A percentile compares a stretch with the other conserved stretches of the same genome.
These are phyloP conservation scores for Aegilops umbellulata DNA, from an alignment of 176 grass and related monocot species.

Conservation along the genomic window DNA sequence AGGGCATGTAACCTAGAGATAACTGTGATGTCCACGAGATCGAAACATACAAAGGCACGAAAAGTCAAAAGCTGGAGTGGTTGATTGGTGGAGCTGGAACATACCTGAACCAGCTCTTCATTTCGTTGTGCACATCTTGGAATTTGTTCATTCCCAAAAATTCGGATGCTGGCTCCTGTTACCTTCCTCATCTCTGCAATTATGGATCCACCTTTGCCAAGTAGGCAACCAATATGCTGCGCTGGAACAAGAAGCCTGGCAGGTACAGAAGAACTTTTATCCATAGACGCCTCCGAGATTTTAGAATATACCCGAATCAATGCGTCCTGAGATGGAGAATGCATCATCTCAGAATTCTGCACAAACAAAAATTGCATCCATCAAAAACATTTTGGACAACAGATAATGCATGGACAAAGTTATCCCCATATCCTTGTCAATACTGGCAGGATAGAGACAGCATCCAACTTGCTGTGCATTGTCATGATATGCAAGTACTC, in stretches of 20 bases:
- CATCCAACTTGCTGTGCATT: slow-evolving; percentile 5
- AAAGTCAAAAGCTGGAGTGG: neutral
- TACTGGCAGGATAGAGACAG: neutral
- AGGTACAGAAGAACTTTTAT: slow-evolving; percentile 55
- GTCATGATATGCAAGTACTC: neutral
- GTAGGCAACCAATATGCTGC: slow-evolving; percentile 70
- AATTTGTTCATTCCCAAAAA: slow-evolving; percentile 70
- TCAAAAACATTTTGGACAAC: slow-evolving; percentile 1
- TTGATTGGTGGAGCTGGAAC: slow-evolving; percentile 7
- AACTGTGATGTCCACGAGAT: neutral
- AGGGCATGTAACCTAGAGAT: neutral
- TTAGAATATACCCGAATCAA: slow-evolving; percentile 64
- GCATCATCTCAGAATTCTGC: slow-evolving; percentile 80
- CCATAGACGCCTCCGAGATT: slow-evolving; percentile 57
- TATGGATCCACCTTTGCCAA: slow-evolving; percentile 77
- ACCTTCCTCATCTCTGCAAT: slow-evolving; percentile 78
- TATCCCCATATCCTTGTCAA: neutral
- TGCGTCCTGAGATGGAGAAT: slow-evolving; percentile 74
- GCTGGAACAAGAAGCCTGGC: slow-evolving; percentile 82
- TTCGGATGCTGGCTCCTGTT: slow-evolving; percentile 75
- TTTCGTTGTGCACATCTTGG: slow-evolving; percentile 69
- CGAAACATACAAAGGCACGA: neutral
- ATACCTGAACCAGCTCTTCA: slow-evolving; percentile 84
- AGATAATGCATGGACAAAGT: slow-evolving; percentile 4
- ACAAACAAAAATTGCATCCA: slow-evolving; percentile 26